Conservation (phyloP, 148 eudicot species). For the Mesembryanthemum crystallinum region DNA sequence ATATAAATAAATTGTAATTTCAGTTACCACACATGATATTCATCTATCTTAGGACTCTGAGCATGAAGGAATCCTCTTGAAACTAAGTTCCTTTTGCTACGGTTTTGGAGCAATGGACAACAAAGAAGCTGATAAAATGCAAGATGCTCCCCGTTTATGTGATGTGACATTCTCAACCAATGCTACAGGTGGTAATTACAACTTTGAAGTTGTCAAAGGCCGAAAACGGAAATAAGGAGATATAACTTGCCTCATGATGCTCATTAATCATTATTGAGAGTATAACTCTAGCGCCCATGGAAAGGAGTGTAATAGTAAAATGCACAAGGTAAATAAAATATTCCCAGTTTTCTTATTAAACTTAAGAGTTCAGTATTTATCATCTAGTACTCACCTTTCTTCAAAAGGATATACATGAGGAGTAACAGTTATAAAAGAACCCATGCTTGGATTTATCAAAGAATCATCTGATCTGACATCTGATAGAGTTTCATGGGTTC, state of each 20-base stretch:
- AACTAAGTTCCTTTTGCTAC: constrained; percentile 2
- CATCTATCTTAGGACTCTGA: neutral
- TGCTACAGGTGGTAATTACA: neutral
- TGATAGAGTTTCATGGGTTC: constrained; percentile 75
- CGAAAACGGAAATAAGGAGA: neutral
- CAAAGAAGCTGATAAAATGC: neutral
- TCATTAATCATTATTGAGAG: neutral
- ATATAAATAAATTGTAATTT: no score
- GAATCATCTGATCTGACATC: constrained; percentile 52
- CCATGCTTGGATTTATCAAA: constrained; percentile 48
- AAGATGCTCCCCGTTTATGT: neutral
- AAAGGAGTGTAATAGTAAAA: no score
- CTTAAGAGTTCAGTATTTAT: neutral
- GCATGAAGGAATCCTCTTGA: neutral
- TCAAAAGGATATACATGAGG: constrained; percentile 94
- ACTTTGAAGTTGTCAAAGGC: neutral
- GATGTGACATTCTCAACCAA: neutral
- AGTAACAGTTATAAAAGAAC: constrained; percentile 69
- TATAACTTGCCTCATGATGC: neutral
- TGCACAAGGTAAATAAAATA: no score
- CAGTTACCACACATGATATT: no score
- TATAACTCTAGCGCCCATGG: neutral
- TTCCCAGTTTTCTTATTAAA: neutral
- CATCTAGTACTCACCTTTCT: constrained; percentile 58
- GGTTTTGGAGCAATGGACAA: neutral